Evolutionary conservation across 352 stramenopile species (phyloP).

Genomic region (Phytopythium cucurbitacearum): DNA sequence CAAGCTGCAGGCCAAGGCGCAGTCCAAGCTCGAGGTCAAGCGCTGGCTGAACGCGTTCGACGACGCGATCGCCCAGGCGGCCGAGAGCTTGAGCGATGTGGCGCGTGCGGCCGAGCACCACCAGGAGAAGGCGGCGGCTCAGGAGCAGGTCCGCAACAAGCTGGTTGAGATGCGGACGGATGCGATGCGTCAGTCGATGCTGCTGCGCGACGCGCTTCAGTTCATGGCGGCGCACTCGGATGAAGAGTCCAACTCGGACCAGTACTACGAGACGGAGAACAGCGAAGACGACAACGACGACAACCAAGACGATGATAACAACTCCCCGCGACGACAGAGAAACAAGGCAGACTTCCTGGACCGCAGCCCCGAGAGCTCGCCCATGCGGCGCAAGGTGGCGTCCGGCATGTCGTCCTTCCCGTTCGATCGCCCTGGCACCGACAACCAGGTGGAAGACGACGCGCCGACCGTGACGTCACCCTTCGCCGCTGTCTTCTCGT

Average conservation of each 20-base stretch:
- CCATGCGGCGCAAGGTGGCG: conserved; percentile 42
- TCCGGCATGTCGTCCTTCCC: conserved; percentile 6
- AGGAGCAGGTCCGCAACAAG: conserved; percentile 47
- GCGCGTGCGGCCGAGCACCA: conserved; percentile 29
- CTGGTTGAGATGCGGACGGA: conserved; percentile 41
- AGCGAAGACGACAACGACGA: conserved; percentile 7
- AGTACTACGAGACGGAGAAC: conserved; percentile 17
- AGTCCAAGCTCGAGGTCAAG: conserved; percentile 62
- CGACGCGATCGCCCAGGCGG: conserved; percentile 31
- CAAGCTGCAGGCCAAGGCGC: conserved; percentile 45
- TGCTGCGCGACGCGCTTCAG: conserved; percentile 45
- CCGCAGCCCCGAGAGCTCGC: conserved; percentile 62
- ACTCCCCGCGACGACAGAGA: conserved; percentile 10
- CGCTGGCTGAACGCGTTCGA: conserved; percentile 66
- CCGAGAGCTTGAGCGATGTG: conserved; percentile 30
- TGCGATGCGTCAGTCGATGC: conserved; percentile 37
- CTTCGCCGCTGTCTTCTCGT: conserved; percentile 13
- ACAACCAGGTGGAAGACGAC: conserved; percentile 22
- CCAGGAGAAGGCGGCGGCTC: conserved; percentile 29
- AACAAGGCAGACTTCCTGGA: conserved; percentile 40
- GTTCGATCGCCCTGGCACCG: conserved; percentile 27
- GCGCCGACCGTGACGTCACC: conserved; percentile 5
- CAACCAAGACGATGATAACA: conserved; percentile 6
- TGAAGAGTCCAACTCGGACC: conserved; percentile 21
- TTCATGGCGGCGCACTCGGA: conserved; percentile 22